A percentile compares a stretch with the other conserved stretches of the same genome.
Conservation (phyloP, 176 grass and related monocot species). For the Luzula sylvatica region DNA sequence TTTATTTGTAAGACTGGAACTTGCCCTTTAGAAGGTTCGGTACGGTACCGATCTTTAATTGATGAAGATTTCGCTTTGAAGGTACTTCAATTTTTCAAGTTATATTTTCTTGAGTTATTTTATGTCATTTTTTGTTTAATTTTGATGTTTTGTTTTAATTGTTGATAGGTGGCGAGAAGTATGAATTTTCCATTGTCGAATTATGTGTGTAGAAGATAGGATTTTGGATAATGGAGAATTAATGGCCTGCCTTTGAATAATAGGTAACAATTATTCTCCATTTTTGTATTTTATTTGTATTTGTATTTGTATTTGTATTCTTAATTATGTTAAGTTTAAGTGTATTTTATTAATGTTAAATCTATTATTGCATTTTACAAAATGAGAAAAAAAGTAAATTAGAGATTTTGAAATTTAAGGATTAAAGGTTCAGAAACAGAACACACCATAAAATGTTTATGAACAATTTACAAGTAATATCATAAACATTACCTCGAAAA, state of each 20-base stretch:
- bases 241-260: constrained; percentile 1
- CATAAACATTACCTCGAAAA: constrained; percentile 20
- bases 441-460: constrained; percentile 16
- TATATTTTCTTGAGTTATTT: constrained; percentile 19
- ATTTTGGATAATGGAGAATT: constrained; percentile 10
- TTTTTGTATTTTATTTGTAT: constrained; percentile 5
- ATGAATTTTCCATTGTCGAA: constrained; percentile 79
- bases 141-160: constrained; percentile 15
- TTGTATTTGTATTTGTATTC: neutral
- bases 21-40: constrained; percentile 75
- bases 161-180: constrained; percentile 79
- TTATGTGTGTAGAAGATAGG: constrained; percentile 94
- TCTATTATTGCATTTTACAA: neutral
- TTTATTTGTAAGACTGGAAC: constrained; percentile 75
- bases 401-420: constrained; percentile 8
- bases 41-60: constrained; percentile 69
- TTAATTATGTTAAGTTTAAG: neutral
- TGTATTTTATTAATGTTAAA: neutral
- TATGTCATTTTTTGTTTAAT: constrained; percentile 21
- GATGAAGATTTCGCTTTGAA: constrained; percentile 97
- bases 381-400: constrained; percentile 12
- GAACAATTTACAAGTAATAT: constrained; percentile 27
- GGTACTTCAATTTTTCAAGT: constrained; percentile 27
- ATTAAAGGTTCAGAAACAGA: constrained; percentile 18
- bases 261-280: neutral